Evolutionary conservation across 371 early-diverging fungal genomes (phyloP), one percentile per base, ranked within the genome.

Genomic region (Syncephalastrum contaminatum): DNA sequence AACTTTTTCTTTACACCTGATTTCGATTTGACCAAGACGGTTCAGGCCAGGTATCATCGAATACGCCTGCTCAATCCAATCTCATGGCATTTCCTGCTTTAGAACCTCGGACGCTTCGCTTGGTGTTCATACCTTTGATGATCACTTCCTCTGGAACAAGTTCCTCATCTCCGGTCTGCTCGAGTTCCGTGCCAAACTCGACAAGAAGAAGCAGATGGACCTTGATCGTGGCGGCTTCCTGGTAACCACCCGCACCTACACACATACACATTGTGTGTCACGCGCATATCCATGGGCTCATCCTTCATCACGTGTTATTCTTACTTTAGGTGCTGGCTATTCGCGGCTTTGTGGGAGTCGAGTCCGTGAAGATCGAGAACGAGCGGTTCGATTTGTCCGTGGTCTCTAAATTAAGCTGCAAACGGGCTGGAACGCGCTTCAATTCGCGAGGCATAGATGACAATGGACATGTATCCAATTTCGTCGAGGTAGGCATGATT

Each of bases 391-490:
- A 83, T 19, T 56, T 95, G 25, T 85, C 88, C 2, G 72, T 99
- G 21, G 86, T 99, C 40, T 97, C 97, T 19, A 84, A 99, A 55
- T 77, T 98, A 56, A 92, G 95, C 62, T 93, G 93, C 66, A 88
- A 91, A 67, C 86, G 98, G 50, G 94, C 96, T n/a, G 95, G 95
- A 2, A 95, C 98, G 30, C 86, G 99, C 49, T 99, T 91, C 68
- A 90, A 92, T 66, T 87, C 96, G 0, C 84, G 99, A 53, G 99
- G 99, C 7, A 86, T 97, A 21, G 94, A 99, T 65, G 96, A 97
- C 60, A 88, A 90, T 59, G 99, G 99, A 18, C 82, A 96, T 70
- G 96, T 94, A 7, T 95, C 99, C 15, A 99, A 99, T 72, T 96
- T 92, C 74, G 99, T 99, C 4, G 99, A 99, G 85, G 86, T 82